Evolutionary conservation across 768 basidiomycete genomes (phyloP), one percentile per base, ranked within the genome.

Genomic region (Xanthoconium stramineum): DNA sequence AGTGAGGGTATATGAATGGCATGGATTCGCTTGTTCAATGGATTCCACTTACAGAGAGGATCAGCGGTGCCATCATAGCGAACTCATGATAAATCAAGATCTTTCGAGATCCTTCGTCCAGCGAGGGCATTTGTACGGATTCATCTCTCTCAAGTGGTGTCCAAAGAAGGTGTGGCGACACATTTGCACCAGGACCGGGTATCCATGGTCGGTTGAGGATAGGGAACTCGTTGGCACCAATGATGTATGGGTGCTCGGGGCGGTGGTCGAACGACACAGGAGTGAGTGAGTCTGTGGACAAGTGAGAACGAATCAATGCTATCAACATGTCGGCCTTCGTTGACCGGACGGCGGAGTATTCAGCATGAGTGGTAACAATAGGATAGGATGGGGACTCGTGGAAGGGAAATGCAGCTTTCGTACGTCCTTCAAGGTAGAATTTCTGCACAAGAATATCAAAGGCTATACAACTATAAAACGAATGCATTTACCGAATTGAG

Each of bases 71-170:
- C 50, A 56, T 56, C 50, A 56, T 56, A 6, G 50, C 50, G 33
- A 56, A 56, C 13, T 56, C 33, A 5, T 56, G 55, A 36, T 56
- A 56, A 6, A 56, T 36, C 17, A 56, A 12, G 5, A 56, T 51
- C 45, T 52, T 56, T 3, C 45, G 30, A 14, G 32, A 52, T 19
- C 50, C 39, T 11, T 2, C 19, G 6, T 33, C 15, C 30, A 47
- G 8, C 32, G 15, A n/a, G 2, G 55, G 50, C 38, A 51, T 32
- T 37, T 39, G 17, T 14, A 20, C 43, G 14, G 17, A 10, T 29
- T 46, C 35, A 17, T 33, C 55, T 32, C 29, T 38, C 5, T 56
- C 48, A 1, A 56, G 55, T 2, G 49, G 55, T 32, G 49, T 56
- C 55, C 55, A 56, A 15, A 56, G 55, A 45, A 6, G 43, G 35